These are phyloP conservation scores for Skeletonema potamos DNA, from an alignment of 108 stramenopile genomes.

Conservation along the genomic window DNA sequence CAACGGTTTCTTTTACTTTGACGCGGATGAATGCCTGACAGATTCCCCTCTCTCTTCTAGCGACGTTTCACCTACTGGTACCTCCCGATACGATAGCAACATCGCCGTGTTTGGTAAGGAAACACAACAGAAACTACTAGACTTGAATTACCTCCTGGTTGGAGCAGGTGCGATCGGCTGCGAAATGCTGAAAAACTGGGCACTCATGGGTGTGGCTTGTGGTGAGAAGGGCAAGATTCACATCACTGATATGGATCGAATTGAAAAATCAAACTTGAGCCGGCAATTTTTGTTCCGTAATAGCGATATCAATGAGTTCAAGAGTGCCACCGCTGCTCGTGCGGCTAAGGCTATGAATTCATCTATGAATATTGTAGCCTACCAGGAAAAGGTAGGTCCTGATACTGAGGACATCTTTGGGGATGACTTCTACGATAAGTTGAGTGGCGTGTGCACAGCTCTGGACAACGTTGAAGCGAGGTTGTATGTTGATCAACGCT, in stretches of 20 bases:
- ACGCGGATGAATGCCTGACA: conserved; percentile 94
- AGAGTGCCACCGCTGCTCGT: conserved; percentile 86
- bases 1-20: conserved; percentile 95
- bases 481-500: conserved; percentile 96
- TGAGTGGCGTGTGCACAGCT: conserved; percentile 96
- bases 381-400: conserved; percentile 91
- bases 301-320: conserved; percentile 92
- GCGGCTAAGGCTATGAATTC: conserved; percentile 94
- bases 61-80: conserved; percentile 64
- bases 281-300: conserved; percentile 98
- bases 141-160: conserved; percentile 90
- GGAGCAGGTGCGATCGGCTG: conserved; percentile 99
- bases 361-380: conserved; percentile 77
- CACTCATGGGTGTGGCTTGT: conserved; percentile 97
- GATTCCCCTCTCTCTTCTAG: conserved; percentile 65
- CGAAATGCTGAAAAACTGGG: conserved; percentile 99
- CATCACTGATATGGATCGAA: conserved; percentile 99
- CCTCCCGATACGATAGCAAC: conserved; percentile 79
- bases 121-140: conserved; percentile 73
- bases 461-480: conserved; percentile 99
- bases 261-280: conserved; percentile 95
- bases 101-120: conserved; percentile 85
- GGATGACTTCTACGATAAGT: conserved; percentile 95
- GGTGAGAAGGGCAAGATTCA: conserved; percentile 78
- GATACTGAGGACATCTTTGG: conserved; percentile 97